Base-by-base conservation (phyloP, 768 basidiomycete genomes). In the Suillus fuscotomentosus region DNA sequence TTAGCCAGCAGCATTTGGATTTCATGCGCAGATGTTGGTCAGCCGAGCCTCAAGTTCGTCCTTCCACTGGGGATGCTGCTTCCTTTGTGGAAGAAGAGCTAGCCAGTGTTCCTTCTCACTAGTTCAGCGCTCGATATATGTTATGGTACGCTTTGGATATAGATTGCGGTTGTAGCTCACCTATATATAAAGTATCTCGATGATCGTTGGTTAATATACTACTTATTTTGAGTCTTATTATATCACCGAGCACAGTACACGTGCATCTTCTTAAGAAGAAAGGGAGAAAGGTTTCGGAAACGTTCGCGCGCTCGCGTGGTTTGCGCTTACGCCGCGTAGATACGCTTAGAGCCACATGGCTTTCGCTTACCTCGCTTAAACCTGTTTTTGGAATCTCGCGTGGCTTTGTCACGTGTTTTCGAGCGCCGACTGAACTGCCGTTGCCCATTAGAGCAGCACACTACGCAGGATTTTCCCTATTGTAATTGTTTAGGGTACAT, bases 21-120 rank as follows among this genome's bases (percentile, higher is more conserved):
- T 57, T 57, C n/a, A 57, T 57, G 56, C 39, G 38, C 15, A 17
- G 10, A 15, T 57, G 56, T 27, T 57, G 56, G 56, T 57, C 38
- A n/a, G 6, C 14, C 3, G 17, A 57, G 38, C 56, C 56, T 27
- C 9, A 24, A 24, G 6, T 10, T 5, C 56, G 56, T 24, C 56
- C 56, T 41, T 24, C 56, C 8, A 57, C 9, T 20, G 14, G 9
- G 22, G 22, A 57, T 41, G 56, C 38, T 24, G 15, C 56, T 24
- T 57, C 56, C 38, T 57, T 57, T 41, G 22, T 57, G 5, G 22
- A 41, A 3, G 13, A 39, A 9, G 56, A 57, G 4, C 22, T 57
- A 22, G 15, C 38, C 15, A 41, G 7, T 8, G 38, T 41, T 2
- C 5, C 3, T 14, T 57, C 14, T 38, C n/a, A 8, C 14, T 22